phyloP scores from a whole-genome alignment of 345 rosid genomes.

The Jatropha curcas region DNA sequence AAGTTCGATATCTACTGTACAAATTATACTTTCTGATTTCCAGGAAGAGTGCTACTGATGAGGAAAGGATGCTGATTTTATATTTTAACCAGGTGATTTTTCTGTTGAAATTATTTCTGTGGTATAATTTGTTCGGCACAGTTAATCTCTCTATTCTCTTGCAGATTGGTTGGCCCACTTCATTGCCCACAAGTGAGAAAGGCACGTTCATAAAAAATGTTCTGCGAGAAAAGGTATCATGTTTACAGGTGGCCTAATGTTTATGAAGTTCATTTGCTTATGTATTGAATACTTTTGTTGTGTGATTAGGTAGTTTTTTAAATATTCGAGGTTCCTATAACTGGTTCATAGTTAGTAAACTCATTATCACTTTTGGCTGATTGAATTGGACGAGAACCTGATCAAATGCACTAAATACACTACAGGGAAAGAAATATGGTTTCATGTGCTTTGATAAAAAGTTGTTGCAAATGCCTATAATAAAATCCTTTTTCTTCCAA shows the following conservation, averaged over 20 bases:
- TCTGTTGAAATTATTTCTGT: slow-evolving; percentile 1
- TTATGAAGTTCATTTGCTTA: not conserved
- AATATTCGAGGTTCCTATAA: no score
- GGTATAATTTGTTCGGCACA: slow-evolving; percentile 8
- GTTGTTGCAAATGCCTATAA: no score
- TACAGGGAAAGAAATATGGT: no score
- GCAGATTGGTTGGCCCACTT: slow-evolving; percentile 97
- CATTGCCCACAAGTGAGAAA: slow-evolving; percentile 88
- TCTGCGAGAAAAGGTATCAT: slow-evolving; percentile 70
- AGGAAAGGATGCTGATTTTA: slow-evolving; percentile 81
- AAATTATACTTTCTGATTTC: slow-evolving; percentile 13
- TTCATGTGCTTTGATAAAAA: no score
- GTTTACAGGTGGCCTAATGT: not conserved
- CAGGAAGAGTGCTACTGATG: slow-evolving; percentile 87
- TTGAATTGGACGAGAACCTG: no score
- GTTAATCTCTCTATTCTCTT: slow-evolving; percentile 10
- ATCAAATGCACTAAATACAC: no score
- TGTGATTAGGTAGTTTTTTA: no score
- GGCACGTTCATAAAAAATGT: slow-evolving; percentile 60
- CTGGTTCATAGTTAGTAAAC: no score
- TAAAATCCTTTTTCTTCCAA: no score
- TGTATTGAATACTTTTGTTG: no score
- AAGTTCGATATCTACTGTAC: not conserved
- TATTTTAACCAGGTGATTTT: slow-evolving; percentile 69
- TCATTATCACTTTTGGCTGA: no score